phyloP scores from a whole-genome alignment of 2,329 filamentous ascomycete species.

The Fusarium tanahbumbuense region DNA sequence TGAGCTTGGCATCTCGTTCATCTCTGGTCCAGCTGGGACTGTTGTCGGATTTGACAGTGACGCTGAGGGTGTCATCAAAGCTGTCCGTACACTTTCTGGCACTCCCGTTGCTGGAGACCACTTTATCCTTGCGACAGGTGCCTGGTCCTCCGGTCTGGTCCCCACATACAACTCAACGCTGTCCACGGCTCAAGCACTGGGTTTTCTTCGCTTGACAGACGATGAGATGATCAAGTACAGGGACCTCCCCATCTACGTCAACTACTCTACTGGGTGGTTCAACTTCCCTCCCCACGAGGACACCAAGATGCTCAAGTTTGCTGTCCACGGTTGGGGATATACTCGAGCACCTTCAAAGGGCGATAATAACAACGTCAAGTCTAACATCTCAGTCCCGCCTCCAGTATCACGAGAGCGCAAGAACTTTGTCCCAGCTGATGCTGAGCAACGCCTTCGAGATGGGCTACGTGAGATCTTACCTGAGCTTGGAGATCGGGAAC shows the following conservation, averaged over 20 bases:
- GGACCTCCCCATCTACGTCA: constrained; percentile 34
- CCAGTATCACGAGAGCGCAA: constrained; percentile 8
- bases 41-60: constrained; percentile 14
- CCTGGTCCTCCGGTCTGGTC: constrained; percentile 22
- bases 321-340: constrained; percentile 38
- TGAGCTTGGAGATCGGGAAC: constrained; percentile 26
- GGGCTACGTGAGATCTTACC: constrained; percentile 34
- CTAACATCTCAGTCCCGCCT: constrained; percentile 21
- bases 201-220: constrained; percentile 31
- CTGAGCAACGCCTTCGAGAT: constrained; percentile 19
- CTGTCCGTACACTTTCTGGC: neutral
- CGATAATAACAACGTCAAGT: neutral
- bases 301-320: constrained; percentile 34
- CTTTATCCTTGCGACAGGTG: constrained; percentile 32
- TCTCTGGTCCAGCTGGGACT: constrained; percentile 29
- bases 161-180: constrained; percentile 30
- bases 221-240: constrained; percentile 28
- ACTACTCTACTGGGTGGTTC: constrained; percentile 40
- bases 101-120: constrained; percentile 11
- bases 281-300: constrained; percentile 39
- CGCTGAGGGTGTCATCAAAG: neutral
- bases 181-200: constrained; percentile 30
- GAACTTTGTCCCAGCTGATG: constrained; percentile 33
- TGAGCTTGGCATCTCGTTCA: constrained; percentile 27
- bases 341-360: constrained; percentile 8